Base-by-base conservation (phyloP, 1,284 basidiomycete species). In the Ustilago trichophora region DNA sequence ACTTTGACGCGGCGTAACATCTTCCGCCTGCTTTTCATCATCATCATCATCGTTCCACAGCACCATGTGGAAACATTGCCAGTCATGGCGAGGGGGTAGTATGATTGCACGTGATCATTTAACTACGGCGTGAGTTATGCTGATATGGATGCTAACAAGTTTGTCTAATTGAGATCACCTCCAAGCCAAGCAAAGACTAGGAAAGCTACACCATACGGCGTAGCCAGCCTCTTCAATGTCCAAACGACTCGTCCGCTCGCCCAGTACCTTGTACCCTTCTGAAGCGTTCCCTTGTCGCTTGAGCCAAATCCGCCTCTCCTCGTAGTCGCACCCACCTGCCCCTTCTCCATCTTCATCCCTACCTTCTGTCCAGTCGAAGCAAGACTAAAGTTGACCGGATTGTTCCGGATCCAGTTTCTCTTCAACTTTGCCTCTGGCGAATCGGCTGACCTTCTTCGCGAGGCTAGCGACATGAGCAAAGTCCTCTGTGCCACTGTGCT, bases 171-270 rank as follows among this genome's bases (percentile, higher is more conserved):
- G 21, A 73, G 53, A 44, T 79, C 78, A 16, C 78, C 78, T n/a
- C 75, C 71, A 25, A 80, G 65, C 75, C 75, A 80, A 18, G 78
- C 77, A 48, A 77, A 80, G 12, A 72, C 69, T 24, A 80, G 55
- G 43, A 80, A 80, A 3, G 75, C 77, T 9, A 78, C 62, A 1
- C 73, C 76, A 38, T 80, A 80, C 16, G 78, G 78, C 16, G 76
- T 65, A 6, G 70, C 64, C 21, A 76, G 33, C 27, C 74, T 34
- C 35, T 64, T 72, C 15, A 76, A 46, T n/a, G 74, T 47, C 74
- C 74, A 76, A 15, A 57, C 62, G 6, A 65, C 67, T n/a, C 74
- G 49, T 1, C 74, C 74, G 22, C 53, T 64, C 3, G 62, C 69
- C 74, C 74, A 76, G 21, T 54, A 53, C 27, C 65, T 59, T 16